These are phyloP conservation scores for Neurospora terricola DNA, from an alignment of 495 filamentous ascomycete genomes.

Conservation along the genomic window DNA sequence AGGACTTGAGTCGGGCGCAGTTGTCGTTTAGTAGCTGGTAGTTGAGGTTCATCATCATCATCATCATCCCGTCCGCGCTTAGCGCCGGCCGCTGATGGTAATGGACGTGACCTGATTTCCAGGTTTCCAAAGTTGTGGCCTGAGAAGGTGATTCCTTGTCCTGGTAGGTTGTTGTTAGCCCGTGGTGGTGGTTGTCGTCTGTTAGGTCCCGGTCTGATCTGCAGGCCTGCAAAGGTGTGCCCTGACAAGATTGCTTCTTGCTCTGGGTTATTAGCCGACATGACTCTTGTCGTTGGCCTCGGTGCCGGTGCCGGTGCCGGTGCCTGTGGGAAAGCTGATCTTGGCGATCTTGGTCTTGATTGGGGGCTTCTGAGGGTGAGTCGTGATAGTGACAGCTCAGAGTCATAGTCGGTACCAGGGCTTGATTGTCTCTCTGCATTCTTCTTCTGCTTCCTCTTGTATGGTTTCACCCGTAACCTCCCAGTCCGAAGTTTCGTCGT, in stretches of 20 bases:
- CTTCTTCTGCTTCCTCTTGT: background rate
- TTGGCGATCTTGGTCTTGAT: background rate
- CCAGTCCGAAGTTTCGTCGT: background rate
- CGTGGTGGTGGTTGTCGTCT: background rate
- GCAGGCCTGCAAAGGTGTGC: background rate
- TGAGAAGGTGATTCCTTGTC: background rate
- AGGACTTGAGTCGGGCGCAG: background rate
- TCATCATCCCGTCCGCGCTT: background rate
- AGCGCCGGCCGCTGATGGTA: background rate
- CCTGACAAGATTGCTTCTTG: background rate
- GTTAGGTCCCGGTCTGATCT: background rate
- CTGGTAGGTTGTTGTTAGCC: background rate
- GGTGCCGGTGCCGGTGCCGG: background rate
- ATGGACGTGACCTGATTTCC: background rate
- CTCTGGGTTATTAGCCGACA: background rate
- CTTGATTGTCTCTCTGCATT: background rate
- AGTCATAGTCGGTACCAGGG: background rate
- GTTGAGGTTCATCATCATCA: background rate
- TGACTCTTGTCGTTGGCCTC: background rate
- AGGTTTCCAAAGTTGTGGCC: background rate
- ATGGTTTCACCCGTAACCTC: background rate
- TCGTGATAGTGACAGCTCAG: background rate
- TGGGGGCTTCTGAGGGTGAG: background rate
- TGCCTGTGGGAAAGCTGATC: background rate
- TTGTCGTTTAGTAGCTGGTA: background rate